Evolutionary conservation across 2,329 filamentous ascomycete genomes (phyloP).

Genomic region (Ilyonectria mors-panacis): DNA sequence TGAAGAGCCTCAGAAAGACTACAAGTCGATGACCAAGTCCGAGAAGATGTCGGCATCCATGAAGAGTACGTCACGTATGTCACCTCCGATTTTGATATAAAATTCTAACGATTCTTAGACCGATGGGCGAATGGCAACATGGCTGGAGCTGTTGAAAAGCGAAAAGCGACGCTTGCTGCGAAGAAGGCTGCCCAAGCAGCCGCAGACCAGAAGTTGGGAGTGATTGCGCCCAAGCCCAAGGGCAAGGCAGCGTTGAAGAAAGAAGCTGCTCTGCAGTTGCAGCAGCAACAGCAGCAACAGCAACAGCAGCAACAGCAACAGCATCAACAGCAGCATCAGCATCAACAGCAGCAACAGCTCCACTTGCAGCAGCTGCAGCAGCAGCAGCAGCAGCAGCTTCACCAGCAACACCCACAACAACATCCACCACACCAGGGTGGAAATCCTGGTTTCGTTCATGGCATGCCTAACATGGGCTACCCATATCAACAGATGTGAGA

Average conservation of each 20-base stretch:
- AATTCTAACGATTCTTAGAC: conserved; percentile 56
- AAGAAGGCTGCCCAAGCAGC: conserved; percentile 68
- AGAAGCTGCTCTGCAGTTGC: conserved; percentile 47
- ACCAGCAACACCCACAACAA: conserved; percentile 40
- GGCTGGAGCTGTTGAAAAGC: conserved; percentile 72
- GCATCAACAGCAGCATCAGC: conserved; percentile 26
- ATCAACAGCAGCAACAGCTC: conserved; percentile 16
- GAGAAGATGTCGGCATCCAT: conserved; percentile 78
- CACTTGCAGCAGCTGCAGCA: conserved; percentile 38
- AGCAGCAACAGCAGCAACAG: conserved; percentile 40
- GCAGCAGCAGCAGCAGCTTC: conserved; percentile 36
- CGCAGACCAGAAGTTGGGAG: conserved; percentile 54
- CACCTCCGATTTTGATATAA: conserved; percentile 16
- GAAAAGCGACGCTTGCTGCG: conserved; percentile 71
- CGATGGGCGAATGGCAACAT: conserved; percentile 75
- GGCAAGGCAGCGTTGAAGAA: conserved; percentile 53
- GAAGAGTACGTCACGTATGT: conserved; percentile 66
- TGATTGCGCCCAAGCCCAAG: conserved; percentile 57
- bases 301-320: conserved; percentile 36
- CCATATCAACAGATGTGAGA: conserved; percentile 41
- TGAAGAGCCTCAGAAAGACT: conserved; percentile 66
- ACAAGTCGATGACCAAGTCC: conserved; percentile 74
- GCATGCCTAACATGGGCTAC: conserved; percentile 50
- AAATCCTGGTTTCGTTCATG: conserved; percentile 43
- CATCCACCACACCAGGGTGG: conserved; percentile 42